A percentile compares a stretch with the other conserved stretches of the same genome.
phyloP scores from a whole-genome alignment of 306 rosid genomes.

The Prunus fruticosa region DNA sequence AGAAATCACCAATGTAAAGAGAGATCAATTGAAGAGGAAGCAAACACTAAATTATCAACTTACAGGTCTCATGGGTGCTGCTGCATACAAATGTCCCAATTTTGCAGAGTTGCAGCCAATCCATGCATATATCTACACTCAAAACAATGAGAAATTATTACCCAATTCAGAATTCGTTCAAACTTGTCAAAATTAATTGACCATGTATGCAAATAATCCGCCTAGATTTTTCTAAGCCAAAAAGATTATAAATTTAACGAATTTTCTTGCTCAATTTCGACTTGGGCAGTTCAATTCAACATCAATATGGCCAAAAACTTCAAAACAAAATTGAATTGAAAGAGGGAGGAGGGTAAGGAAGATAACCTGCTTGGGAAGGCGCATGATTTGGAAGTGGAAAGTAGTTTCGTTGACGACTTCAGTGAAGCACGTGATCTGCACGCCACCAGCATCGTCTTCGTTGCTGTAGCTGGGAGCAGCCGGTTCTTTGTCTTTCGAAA shows the following conservation, averaged over 20 bases:
- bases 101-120: slow-evolving; percentile 77
- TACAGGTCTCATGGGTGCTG: slow-evolving; percentile 79
- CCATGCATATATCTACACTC: slow-evolving; percentile 44
- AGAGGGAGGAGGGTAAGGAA: not conserved
- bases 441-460: slow-evolving; percentile 18
- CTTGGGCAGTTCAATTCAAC: not conserved
- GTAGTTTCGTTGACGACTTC: slow-evolving; percentile 59
- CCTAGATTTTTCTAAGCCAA: not conserved
- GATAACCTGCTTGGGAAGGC: slow-evolving; percentile 71
- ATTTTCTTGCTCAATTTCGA: not conserved
- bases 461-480: not conserved
- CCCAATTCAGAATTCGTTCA: not conserved
- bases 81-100: slow-evolving; percentile 79
- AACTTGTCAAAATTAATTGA: not conserved
- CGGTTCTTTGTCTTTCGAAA: slow-evolving; percentile 18
- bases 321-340: not conserved
- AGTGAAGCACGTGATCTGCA: slow-evolving; percentile 60
- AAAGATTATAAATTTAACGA: not conserved
- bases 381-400: slow-evolving; percentile 77
- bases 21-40: not conserved
- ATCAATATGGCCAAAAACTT: not conserved
- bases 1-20: not conserved
- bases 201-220: not conserved
- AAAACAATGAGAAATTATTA: not conserved
- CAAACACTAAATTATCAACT: slow-evolving; percentile 3